Conservation (phyloP, 352 stramenopile genomes). For the Phytopythium ostracodes region DNA sequence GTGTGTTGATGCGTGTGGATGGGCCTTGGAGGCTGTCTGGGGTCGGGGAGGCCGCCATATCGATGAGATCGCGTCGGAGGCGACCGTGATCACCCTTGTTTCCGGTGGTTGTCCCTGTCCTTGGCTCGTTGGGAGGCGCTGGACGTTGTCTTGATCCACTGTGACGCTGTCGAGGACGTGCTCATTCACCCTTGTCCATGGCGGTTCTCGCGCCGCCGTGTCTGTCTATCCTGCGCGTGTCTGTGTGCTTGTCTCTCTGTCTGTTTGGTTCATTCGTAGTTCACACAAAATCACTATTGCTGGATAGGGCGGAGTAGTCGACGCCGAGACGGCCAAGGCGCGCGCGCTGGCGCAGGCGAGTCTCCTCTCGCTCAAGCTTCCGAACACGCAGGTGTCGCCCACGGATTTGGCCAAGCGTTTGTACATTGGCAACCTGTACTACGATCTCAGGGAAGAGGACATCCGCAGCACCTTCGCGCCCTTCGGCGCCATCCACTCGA, state of each 20-base stretch:
- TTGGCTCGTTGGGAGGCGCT: background rate
- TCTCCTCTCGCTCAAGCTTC: conserved; percentile 57
- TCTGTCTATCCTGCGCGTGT: conserved; percentile 16
- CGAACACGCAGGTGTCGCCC: conserved; percentile 38
- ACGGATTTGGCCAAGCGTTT: conserved; percentile 64
- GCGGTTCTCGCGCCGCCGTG: background rate
- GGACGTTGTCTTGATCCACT: background rate
- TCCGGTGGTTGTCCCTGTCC: background rate
- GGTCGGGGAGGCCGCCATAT: background rate
- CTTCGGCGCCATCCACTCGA: conserved; percentile 66
- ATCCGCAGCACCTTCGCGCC: conserved; percentile 61
- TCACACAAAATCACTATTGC: conserved; percentile 34
- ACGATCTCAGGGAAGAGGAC: conserved; percentile 79
- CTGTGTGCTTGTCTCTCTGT: conserved; percentile 18
- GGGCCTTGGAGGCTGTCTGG: background rate
- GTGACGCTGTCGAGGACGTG: conserved; percentile 2
- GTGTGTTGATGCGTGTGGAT: background rate
- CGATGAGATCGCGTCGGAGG: background rate
- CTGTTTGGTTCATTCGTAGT: conserved; percentile 30
- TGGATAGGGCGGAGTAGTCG: conserved; percentile 28
- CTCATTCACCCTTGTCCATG: conserved; percentile 7
- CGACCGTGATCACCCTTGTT: background rate
- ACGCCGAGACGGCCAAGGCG: conserved; percentile 54
- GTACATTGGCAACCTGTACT: conserved; percentile 82
- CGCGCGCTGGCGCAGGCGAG: conserved; percentile 64